Evolutionary conservation across 352 stramenopile species (phyloP), one percentile per base, ranked within the genome.

Genomic region (Phytophthora meadii): DNA sequence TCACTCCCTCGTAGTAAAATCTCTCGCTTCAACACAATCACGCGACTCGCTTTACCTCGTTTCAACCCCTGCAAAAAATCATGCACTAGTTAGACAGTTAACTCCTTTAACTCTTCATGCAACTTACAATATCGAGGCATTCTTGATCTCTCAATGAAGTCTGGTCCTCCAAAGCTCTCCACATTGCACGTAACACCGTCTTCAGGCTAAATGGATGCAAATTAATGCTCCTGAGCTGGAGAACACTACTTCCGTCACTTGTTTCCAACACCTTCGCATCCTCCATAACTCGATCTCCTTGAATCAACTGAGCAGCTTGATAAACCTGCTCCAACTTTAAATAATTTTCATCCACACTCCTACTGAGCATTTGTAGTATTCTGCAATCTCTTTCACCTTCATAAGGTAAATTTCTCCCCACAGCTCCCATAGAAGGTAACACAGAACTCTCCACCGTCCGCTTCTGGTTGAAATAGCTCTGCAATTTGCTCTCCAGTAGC

Each of bases 11-110:
- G n/a, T 0, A 65, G 30, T 30, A 59, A 39, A 59, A 65, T 59
- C 15, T 65, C 57, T 32, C 57, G 37, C 47, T 65, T 65, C 15
- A 59, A 27, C 8, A 59, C 57, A 47, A 65, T 42, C 4, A 65
- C 45, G 5, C 57, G 57, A 47, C 39, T 59, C 10, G 57, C 48
- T 3, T 39, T n/a, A 3, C 48, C 39, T 10, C 45, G 39, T n/a
- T 48, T 24, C 39, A 65, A 24, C 5, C 57, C 57, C 57, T 65
- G 17, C 5, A 56, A 52, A 40, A 34, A 41, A 15, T 6, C 0
- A n/a, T 9, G 4, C 40, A 46, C 27, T 22, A 25, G 40, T 17
- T 22, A 46, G n/a, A 46, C 15, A 40, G 24, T 5, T 3, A 42
- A 50, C 24, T 10, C 30, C 39, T 14, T 34, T n/a, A n/a, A 1